Percentiles rank a stretch among this genome's conserved stretches.
Conservation (phyloP, 805 yeast species). For the Candida tallmaniae region DNA sequence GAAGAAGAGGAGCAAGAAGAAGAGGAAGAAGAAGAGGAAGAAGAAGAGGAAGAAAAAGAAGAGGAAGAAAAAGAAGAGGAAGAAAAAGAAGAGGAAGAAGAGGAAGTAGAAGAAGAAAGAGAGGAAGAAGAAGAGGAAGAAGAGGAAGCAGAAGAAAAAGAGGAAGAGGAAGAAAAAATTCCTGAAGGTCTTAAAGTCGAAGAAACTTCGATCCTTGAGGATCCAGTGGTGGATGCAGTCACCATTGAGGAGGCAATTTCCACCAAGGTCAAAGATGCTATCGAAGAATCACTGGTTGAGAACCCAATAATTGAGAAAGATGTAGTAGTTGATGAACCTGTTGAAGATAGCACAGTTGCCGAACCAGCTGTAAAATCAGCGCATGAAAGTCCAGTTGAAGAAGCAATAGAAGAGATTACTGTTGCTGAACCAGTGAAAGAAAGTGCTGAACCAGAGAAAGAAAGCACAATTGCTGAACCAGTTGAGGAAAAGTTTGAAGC, state of each 20-base stretch:
- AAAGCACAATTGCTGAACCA: background rate
- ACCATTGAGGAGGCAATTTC: background rate
- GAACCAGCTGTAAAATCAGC: slow-evolving; percentile 4
- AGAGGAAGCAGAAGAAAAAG: slow-evolving; percentile 10
- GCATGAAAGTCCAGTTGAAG: slow-evolving; percentile 2
- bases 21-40: slow-evolving; percentile 1
- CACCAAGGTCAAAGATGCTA: no score
- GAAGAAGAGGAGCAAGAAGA: slow-evolving; percentile 1
- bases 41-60: background rate
- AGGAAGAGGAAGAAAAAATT: slow-evolving; percentile 9
- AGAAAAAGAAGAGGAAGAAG: slow-evolving; percentile 3
- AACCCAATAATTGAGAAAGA: background rate
- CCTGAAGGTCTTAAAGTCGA: slow-evolving; percentile 2
- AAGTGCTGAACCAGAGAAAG: slow-evolving; percentile 1
- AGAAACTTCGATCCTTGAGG: background rate
- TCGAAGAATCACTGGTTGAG: no score
- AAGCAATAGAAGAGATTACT: slow-evolving; percentile 1
- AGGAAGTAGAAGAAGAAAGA: slow-evolving; percentile 5
- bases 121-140: slow-evolving; percentile 10
- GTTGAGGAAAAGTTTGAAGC: slow-evolving; percentile 10
- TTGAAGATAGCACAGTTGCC: slow-evolving; percentile 1
- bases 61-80: slow-evolving; percentile 2
- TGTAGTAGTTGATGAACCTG: slow-evolving; percentile 4
- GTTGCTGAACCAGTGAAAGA: slow-evolving; percentile 1
- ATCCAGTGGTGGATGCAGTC: slow-evolving; percentile 1